These are phyloP conservation scores for Verbena officinalis DNA, from an alignment of 257 asterid genomes.

Conservation along the genomic window DNA sequence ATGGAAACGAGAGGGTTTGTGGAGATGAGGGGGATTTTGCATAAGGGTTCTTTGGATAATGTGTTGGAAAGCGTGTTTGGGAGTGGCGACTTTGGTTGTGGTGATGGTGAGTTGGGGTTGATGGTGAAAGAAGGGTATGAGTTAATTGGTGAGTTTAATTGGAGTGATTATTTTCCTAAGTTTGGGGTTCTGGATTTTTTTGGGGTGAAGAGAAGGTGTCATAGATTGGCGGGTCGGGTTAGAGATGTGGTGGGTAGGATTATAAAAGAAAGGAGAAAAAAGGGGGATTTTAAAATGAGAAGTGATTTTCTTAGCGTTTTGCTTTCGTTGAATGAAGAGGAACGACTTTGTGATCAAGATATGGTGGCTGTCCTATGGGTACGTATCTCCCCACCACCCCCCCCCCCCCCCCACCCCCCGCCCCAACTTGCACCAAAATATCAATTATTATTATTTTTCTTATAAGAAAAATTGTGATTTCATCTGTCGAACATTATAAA, in stretches of 20 bases:
- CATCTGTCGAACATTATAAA: too few relatives aligned
- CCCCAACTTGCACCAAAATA: too few relatives aligned
- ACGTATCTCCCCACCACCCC: too few relatives aligned
- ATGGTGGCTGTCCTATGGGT: conserved; percentile 77
- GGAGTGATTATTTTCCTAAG: conserved; percentile 58
- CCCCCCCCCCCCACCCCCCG: too few relatives aligned
- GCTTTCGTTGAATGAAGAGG: conserved; percentile 60
- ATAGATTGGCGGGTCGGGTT: conserved; percentile 49
- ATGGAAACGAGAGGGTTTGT: conserved; percentile 43
- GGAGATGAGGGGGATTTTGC: conserved; percentile 49
- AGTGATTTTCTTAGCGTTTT: conserved; percentile 65
- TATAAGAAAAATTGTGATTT: too few relatives aligned
- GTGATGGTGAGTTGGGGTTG: conserved; percentile 43
- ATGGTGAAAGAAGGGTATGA: conserved; percentile 80
- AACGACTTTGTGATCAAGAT: conserved; percentile 56
- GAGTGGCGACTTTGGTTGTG: conserved; percentile 28
- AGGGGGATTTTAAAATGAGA: conserved; percentile 37
- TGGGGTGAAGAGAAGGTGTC: conserved; percentile 68
- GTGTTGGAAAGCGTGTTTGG: conserved; percentile 71
- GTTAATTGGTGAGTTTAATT: conserved; percentile 58
- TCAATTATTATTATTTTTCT: too few relatives aligned
- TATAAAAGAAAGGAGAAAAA: conserved; percentile 43
- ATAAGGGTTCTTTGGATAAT: conserved; percentile 52
- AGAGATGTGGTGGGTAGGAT: conserved; percentile 42
- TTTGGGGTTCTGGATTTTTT: conserved; percentile 53